A percentile compares a stretch with the other conserved stretches of the same genome.
These are phyloP conservation scores for Thermochaetoides thermophila DNA, from an alignment of 495 filamentous ascomycete species.

Conservation along the genomic window DNA sequence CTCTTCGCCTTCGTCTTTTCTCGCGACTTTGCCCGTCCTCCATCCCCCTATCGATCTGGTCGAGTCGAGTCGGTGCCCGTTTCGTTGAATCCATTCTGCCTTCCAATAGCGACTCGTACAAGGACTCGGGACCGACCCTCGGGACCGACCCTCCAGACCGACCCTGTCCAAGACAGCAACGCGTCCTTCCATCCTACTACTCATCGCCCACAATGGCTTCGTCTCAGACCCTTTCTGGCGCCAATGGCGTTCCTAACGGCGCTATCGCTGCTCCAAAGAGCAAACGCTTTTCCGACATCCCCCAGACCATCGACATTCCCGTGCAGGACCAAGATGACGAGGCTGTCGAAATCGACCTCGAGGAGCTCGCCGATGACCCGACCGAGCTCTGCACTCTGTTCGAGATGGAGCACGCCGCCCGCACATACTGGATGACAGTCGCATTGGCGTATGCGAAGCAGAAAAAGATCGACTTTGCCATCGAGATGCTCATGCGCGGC, in stretches of 20 bases:
- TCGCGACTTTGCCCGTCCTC: too few species aligned
- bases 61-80: too few species aligned
- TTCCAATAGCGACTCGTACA: background rate
- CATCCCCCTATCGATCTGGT: background rate
- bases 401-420: constrained; percentile 77
- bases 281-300: constrained; percentile 74
- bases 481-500: constrained; percentile 81
- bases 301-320: constrained; percentile 77
- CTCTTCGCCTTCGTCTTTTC: too few species aligned
- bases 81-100: background rate
- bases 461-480: constrained; percentile 78
- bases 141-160: too few species aligned
- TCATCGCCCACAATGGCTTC: constrained; percentile 14
- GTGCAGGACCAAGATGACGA: constrained; percentile 67
- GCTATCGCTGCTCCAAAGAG: constrained; percentile 17
- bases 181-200: background rate
- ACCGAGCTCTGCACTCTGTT: constrained; percentile 88
- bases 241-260: constrained; percentile 13
- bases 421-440: constrained; percentile 89
- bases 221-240: constrained; percentile 15
- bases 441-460: constrained; percentile 96
- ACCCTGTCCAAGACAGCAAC: too few species aligned
- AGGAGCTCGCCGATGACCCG: constrained; percentile 82
- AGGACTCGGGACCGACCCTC: too few species aligned
- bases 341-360: constrained; percentile 82